These are phyloP conservation scores for Hamamelis virginiana DNA, from an alignment of 164 flowering plant genomes.

Conservation along the genomic window DNA sequence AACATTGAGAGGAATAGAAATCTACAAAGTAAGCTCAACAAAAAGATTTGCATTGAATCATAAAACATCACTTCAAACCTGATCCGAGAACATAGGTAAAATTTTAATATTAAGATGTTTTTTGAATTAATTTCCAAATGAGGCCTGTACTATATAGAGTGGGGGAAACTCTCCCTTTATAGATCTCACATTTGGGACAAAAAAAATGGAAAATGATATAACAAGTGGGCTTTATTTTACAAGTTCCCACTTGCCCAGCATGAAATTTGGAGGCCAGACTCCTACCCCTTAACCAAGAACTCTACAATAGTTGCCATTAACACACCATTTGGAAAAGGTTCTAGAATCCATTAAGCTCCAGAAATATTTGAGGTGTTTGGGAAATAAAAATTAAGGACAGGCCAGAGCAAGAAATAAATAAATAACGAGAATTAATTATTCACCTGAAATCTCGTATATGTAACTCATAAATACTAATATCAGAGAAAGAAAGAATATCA, in stretches of 20 bases:
- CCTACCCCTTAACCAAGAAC: background rate
- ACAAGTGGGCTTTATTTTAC: background rate
- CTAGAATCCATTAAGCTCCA: background rate
- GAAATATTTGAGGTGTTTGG: background rate
- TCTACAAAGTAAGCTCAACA: background rate
- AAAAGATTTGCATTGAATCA: background rate
- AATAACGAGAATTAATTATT: background rate
- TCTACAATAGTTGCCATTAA: background rate
- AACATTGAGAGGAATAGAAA: constrained; percentile 8
- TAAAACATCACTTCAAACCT: no score
- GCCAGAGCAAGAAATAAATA: background rate
- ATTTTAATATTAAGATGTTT: no score
- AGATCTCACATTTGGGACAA: no score
- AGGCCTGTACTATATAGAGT: background rate
- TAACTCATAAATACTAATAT: constrained; percentile 90
- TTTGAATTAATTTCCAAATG: background rate
- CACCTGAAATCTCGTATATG: constrained; percentile 96
- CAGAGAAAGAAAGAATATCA: constrained; percentile 58
- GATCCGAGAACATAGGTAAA: no score
- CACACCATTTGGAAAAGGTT: background rate
- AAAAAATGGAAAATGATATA: background rate
- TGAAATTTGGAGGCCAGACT: background rate
- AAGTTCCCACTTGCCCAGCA: background rate
- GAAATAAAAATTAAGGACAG: background rate
- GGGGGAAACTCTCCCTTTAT: background rate